Conservation (phyloP, 768 basidiomycete species). For the Auricularia heimuer region DNA sequence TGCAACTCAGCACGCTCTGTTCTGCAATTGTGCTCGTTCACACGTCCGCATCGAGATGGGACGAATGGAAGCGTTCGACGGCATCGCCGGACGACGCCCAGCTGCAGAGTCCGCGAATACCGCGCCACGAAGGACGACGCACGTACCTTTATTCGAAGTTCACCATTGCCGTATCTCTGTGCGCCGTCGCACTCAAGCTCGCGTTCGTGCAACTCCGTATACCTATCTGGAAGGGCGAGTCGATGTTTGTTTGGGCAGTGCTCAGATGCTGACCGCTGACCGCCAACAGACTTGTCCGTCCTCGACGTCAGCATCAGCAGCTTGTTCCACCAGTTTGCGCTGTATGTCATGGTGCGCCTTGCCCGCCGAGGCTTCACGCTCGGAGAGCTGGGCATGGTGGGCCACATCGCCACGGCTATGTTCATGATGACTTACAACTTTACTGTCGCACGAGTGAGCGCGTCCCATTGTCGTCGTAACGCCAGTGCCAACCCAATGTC, state of each 20-base stretch:
- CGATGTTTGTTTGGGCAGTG: neutral
- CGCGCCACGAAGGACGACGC: slow-evolving; percentile 46
- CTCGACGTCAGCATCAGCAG: slow-evolving; percentile 67
- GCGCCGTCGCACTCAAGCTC: slow-evolving; percentile 40
- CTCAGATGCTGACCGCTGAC: neutral
- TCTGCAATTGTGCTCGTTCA: slow-evolving; percentile 73
- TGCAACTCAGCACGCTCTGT: slow-evolving; percentile 73
- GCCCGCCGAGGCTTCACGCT: slow-evolving; percentile 93
- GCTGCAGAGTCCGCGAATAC: slow-evolving; percentile 2
- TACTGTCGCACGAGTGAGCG: slow-evolving; percentile 67
- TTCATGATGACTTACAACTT: slow-evolving; percentile 81
- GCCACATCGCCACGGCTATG: slow-evolving; percentile 77
- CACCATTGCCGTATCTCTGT: slow-evolving; percentile 41
- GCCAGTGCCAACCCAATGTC: neutral
- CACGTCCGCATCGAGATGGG: slow-evolving; percentile 66
- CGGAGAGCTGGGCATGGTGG: slow-evolving; percentile 84
- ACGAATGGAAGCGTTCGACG: slow-evolving; percentile 33
- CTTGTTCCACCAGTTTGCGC: slow-evolving; percentile 80
- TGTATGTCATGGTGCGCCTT: slow-evolving; percentile 82
- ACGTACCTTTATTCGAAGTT: slow-evolving; percentile 58
- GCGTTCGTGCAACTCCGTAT: slow-evolving; percentile 32
- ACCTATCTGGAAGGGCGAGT: slow-evolving; percentile 66
- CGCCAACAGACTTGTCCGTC: slow-evolving; percentile 54
- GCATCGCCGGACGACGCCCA: neutral
- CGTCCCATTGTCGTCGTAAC: neutral